Percentiles rank a stretch among this genome's conserved stretches.
Conservation (phyloP, 176 grass and related monocot species). For the Ensete ventricosum region DNA sequence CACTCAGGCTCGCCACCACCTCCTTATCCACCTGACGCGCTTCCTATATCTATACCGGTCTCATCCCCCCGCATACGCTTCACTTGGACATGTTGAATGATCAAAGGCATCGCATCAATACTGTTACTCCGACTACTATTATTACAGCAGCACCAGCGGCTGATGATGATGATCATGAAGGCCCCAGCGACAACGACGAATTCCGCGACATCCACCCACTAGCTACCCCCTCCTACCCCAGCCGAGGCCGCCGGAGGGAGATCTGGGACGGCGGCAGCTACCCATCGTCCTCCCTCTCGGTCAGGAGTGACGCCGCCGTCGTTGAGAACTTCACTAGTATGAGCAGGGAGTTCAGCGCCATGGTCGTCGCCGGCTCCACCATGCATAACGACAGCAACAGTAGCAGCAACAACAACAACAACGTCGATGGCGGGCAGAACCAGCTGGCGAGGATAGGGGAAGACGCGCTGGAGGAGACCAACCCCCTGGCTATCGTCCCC, state of each 20-base stretch:
- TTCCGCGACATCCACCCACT: constrained; percentile 66
- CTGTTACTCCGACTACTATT: neutral
- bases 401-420: neutral
- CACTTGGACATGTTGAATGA: constrained; percentile 28
- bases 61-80: neutral
- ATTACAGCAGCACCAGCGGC: neutral
- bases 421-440: constrained; percentile 3
- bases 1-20: no score
- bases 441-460: constrained; percentile 34
- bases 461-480: constrained; percentile 38
- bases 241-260: constrained; percentile 18
- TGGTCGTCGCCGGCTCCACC: constrained; percentile 67
- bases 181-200: constrained; percentile 24
- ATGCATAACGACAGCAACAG: constrained; percentile 17
- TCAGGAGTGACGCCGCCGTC: neutral
- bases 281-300: constrained; percentile 37
- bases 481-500: constrained; percentile 47
- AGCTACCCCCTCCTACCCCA: constrained; percentile 20
- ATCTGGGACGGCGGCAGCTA: constrained; percentile 47
- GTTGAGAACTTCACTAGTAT: constrained; percentile 54
- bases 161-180: neutral
- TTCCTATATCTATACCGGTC: neutral
- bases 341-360: constrained; percentile 66
- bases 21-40: neutral
- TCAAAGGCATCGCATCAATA: constrained; percentile 5